phyloP scores from a whole-genome alignment of 2,329 filamentous ascomycete species.

The Grosmannia huntii region DNA sequence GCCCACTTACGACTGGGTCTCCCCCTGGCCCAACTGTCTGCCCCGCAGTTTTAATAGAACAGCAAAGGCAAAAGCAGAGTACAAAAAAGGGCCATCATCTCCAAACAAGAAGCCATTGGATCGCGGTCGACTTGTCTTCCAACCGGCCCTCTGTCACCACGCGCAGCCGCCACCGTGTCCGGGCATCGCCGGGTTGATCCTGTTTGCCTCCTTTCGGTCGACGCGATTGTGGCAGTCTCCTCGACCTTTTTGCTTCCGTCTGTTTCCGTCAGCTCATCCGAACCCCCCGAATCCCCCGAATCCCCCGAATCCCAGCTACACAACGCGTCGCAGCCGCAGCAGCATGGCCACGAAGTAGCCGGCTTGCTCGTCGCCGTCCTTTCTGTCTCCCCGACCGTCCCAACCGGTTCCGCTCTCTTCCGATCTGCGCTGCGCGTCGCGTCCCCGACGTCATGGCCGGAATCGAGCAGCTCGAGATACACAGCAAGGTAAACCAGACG shows the following conservation, averaged over 20 bases:
- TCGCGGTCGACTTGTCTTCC: not conserved
- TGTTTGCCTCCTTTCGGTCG: not conserved
- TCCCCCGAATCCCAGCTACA: not conserved
- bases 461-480: constrained; percentile 93
- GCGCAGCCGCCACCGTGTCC: not conserved
- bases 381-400: constrained; percentile 23
- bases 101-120: not conserved
- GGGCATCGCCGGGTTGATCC: not conserved
- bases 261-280: too few relatives aligned
- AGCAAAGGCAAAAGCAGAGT: not conserved
- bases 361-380: constrained; percentile 18
- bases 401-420: not conserved
- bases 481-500: constrained; percentile 64
- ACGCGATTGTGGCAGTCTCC: too few relatives aligned
- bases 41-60: not conserved
- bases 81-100: not conserved
- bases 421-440: not conserved
- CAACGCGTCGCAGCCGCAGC: not conserved
- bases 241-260: too few relatives aligned
- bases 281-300: too few relatives aligned
- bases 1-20: too few relatives aligned
- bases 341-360: not conserved
- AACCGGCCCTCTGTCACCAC: not conserved
- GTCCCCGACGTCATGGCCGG: constrained; percentile 53
- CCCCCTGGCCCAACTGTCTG: not conserved